phyloP scores from a whole-genome alignment of 345 rosid species.

The Erysimum cheiranthoides region DNA sequence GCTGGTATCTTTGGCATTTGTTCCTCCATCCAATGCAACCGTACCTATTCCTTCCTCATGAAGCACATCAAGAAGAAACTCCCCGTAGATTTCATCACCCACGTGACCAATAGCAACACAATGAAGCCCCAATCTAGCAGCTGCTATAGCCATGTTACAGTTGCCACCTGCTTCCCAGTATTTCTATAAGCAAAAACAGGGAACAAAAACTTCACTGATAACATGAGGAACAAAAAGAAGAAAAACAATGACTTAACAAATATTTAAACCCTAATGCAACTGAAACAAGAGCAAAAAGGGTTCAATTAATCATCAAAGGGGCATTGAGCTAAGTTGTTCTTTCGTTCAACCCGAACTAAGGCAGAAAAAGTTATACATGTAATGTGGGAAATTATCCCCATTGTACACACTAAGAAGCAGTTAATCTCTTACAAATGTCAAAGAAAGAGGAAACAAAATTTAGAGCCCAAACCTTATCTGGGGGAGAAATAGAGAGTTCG shows the following conservation, averaged over 20 bases:
- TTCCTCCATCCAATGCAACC: slow-evolving; percentile 64
- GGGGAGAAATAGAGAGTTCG: slow-evolving; percentile 71
- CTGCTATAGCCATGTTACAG: slow-evolving; percentile 97
- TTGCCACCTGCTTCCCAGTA: slow-evolving; percentile 99
- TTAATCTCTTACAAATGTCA: not conserved
- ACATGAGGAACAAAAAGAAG: not conserved
- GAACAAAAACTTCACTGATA: slow-evolving; percentile 8
- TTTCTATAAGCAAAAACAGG: slow-evolving; percentile 50
- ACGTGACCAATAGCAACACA: slow-evolving; percentile 86
- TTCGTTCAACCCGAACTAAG: not conserved
- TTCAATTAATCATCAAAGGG: not conserved
- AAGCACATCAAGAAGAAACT: slow-evolving; percentile 86
- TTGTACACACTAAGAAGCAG: not conserved
- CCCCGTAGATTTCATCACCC: slow-evolving; percentile 81
- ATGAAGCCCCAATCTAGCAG: slow-evolving; percentile 86
- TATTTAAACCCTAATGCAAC: not conserved
- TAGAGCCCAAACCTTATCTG: slow-evolving; percentile 67
- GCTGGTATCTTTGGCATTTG: slow-evolving; percentile 46
- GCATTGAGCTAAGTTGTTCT: not conserved
- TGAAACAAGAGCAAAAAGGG: not conserved
- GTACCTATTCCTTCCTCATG: slow-evolving; percentile 70
- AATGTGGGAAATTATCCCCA: not conserved
- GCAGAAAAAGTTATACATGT: not conserved
- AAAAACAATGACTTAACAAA: not conserved
- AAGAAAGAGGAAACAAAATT: not conserved